Evolutionary conservation across 2,329 filamentous ascomycete species (phyloP).

Genomic region (Cordyceps cateniannulata): DNA sequence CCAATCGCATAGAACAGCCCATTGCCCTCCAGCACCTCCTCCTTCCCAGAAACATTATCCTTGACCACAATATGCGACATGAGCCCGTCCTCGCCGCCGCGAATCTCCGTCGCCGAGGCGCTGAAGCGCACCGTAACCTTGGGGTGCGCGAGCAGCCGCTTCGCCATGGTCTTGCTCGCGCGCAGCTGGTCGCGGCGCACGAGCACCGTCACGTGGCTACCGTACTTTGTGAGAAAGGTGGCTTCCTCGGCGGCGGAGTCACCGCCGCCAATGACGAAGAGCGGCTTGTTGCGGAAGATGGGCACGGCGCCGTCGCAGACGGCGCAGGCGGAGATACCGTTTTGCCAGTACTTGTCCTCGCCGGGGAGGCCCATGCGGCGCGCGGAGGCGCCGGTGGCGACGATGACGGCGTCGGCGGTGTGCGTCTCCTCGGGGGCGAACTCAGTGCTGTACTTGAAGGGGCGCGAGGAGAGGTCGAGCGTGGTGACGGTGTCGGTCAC

Average conservation of each 20-base stretch:
- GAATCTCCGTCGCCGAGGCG: slow-evolving; percentile 72
- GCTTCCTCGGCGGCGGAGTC: slow-evolving; percentile 97
- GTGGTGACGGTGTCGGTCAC: slow-evolving; percentile 86
- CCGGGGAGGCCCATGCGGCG: slow-evolving; percentile 74
- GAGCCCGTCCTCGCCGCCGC: slow-evolving; percentile 75
- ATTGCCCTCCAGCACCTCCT: slow-evolving; percentile 81
- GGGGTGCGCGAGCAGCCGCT: slow-evolving; percentile 70
- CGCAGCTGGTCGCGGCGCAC: slow-evolving; percentile 82
- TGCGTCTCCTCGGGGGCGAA: slow-evolving; percentile 75
- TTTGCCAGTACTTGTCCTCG: slow-evolving; percentile 96
- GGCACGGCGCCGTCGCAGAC: slow-evolving; percentile 96
- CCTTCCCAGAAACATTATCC: slow-evolving; percentile 66
- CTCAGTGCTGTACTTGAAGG: slow-evolving; percentile 92
- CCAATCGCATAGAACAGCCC: slow-evolving; percentile 97
- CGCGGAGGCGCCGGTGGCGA: slow-evolving; percentile 92
- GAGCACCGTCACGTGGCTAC: slow-evolving; percentile 86
- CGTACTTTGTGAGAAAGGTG: slow-evolving; percentile 96
- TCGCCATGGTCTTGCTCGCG: slow-evolving; percentile 88
- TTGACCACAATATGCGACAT: slow-evolving; percentile 86
- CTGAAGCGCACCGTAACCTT: slow-evolving; percentile 92
- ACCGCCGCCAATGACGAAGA: slow-evolving; percentile 93
- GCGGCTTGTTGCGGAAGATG: slow-evolving; percentile 93
- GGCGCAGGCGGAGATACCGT: slow-evolving; percentile 90
- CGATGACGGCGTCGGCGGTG: slow-evolving; percentile 87
- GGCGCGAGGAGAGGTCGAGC: slow-evolving; percentile 75